Conservation (phyloP, 2,329 filamentous ascomycete species). For the Zalaria obscura region DNA sequence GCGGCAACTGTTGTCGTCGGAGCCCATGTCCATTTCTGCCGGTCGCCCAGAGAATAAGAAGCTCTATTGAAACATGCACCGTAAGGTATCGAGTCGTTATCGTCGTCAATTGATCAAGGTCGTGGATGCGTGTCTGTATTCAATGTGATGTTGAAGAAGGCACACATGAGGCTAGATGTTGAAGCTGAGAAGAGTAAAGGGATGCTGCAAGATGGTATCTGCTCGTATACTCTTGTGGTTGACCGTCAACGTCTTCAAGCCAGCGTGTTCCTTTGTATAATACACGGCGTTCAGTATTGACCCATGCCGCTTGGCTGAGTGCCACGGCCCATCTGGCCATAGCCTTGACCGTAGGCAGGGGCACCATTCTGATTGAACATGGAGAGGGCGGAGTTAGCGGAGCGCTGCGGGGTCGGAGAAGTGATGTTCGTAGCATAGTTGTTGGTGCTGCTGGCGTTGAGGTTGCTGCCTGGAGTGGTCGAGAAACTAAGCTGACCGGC, state of each 20-base stretch:
- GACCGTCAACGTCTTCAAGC: not conserved
- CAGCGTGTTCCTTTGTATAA: not conserved
- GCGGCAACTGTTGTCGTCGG: not conserved
- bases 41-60: not conserved
- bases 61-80: not conserved
- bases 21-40: not conserved
- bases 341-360: not conserved
- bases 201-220: not conserved
- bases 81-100: not conserved
- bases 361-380: constrained; percentile 5
- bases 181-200: not conserved
- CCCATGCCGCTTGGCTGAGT: constrained; percentile 2
- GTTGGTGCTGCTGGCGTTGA: not conserved
- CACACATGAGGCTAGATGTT: not conserved
- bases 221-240: too few relatives aligned
- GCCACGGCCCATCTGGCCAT: constrained; percentile 1
- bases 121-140: too few relatives aligned
- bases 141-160: not conserved
- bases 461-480: not conserved
- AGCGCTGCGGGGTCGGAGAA: constrained; percentile 2
- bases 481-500: not conserved
- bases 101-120: too few relatives aligned
- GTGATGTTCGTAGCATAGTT: constrained; percentile 2
- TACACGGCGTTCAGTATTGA: constrained; percentile 1
- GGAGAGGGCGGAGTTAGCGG: constrained; percentile 1